A percentile compares a stretch with the other conserved stretches of the same genome.
Evolutionary conservation across 768 basidiomycete species (phyloP).

Genomic region (Lactifluus hygrophoroides): DNA sequence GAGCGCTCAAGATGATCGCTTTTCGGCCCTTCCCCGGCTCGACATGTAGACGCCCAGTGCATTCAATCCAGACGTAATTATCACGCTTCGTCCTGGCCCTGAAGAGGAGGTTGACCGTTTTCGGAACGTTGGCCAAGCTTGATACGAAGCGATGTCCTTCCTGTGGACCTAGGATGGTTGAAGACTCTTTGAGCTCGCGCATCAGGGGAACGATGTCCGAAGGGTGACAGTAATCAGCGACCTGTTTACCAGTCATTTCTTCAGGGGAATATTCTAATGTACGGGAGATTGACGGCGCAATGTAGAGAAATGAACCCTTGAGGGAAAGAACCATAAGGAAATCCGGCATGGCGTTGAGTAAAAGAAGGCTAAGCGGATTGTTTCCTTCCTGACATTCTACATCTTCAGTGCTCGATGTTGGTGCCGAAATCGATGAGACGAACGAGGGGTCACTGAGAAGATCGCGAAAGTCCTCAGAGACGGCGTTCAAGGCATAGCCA

Average conservation of each 20-base stretch:
- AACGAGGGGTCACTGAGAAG: slow-evolving; percentile 42
- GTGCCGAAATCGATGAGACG: slow-evolving; percentile 28
- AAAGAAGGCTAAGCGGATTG: slow-evolving; percentile 45
- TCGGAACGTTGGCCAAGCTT: slow-evolving; percentile 28
- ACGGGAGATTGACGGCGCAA: slow-evolving; percentile 68
- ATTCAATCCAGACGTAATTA: slow-evolving; percentile 82
- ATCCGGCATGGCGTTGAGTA: slow-evolving; percentile 61
- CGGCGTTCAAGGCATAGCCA: slow-evolving; percentile 27
- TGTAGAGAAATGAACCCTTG: slow-evolving; percentile 89
- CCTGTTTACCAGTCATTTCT: slow-evolving; percentile 70
- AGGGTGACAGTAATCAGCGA: slow-evolving; percentile 80
- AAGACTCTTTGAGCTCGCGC: slow-evolving; percentile 81
- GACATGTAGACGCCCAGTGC: slow-evolving; percentile 77
- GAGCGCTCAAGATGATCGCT: slow-evolving; percentile 83
- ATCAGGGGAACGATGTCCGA: slow-evolving; percentile 86
- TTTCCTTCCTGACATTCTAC: slow-evolving; percentile 31
- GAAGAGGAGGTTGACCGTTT: slow-evolving; percentile 77
- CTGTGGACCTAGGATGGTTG: slow-evolving; percentile 21
- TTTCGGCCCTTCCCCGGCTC: slow-evolving; percentile 94
- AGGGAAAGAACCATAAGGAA: slow-evolving; percentile 87
- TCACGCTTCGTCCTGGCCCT: slow-evolving; percentile 62
- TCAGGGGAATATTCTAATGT: slow-evolving; percentile 82
- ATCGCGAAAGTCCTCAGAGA: slow-evolving; percentile 46
- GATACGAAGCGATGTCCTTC: slow-evolving; percentile 17
- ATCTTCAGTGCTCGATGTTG: slow-evolving; percentile 20